These are phyloP conservation scores for Oryza australiensis DNA, from an alignment of 176 grass and related monocot genomes.

Conservation along the genomic window DNA sequence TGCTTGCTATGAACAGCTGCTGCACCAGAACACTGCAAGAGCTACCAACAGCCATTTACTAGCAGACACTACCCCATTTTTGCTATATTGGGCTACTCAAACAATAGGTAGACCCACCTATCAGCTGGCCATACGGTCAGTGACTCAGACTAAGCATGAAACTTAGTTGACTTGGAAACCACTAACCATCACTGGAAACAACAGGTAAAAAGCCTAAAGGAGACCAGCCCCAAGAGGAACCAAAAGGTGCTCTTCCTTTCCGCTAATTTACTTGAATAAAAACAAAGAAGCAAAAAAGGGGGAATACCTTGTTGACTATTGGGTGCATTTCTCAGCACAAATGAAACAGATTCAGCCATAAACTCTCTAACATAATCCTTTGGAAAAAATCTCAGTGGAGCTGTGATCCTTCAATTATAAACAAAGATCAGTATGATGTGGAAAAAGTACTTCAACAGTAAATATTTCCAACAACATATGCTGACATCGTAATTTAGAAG, in stretches of 20 bases:
- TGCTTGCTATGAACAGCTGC: neutral
- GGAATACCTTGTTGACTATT: conserved; percentile 52
- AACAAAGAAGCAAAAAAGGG: conserved; percentile 29
- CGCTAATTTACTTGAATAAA: conserved; percentile 18
- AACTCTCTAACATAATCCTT: conserved; percentile 92
- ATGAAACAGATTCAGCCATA: conserved; percentile 94
- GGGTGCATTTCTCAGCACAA: conserved; percentile 88
- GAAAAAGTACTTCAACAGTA: neutral
- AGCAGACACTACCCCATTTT: neutral
- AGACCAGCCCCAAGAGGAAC: conserved; percentile 5
- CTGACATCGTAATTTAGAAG: conserved; percentile 1
- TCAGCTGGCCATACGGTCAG: neutral
- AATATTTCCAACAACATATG: neutral
- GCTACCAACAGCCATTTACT: neutral
- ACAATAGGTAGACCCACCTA: neutral
- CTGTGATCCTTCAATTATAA: conserved; percentile 69
- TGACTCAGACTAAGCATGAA: neutral
- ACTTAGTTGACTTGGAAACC: neutral
- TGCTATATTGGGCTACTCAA: neutral
- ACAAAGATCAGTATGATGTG: conserved; percentile 26
- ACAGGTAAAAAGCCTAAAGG: neutral
- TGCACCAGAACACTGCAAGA: neutral
- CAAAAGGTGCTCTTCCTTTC: neutral
- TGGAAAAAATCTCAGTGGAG: conserved; percentile 57
- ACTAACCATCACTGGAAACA: neutral